Base-by-base conservation (phyloP, 2,329 filamentous ascomycete species). In the Exophiala sp. region DNA sequence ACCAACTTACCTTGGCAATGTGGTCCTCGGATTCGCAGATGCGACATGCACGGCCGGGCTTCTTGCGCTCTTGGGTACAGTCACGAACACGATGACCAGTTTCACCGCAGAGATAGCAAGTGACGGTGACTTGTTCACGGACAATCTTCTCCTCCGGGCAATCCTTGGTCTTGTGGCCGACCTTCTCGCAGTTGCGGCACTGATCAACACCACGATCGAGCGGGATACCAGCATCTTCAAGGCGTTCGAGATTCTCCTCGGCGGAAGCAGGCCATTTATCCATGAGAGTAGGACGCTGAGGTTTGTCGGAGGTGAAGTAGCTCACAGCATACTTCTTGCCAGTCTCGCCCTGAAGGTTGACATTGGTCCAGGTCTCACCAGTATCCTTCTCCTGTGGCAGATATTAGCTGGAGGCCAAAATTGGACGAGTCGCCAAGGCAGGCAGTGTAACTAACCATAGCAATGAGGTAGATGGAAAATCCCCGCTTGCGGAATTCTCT, bases 311-410 rank as follows among this genome's bases (percentile, higher is more conserved):
- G 57, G 69, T 72, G 61, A 71, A 77, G 62, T 76, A 73, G 0
- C 70, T 70, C 46, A 79, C 68, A 21, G 71, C 66, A 50, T 72
- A 80, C 52, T 73, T 71, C 62, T 74, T 72, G 50, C 73, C 70
- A 14, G 70, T 58, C 45, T 76, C 73, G 40, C 78, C 78, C 54
- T 77, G 69, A 8, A 79, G 66, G 53, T 77, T 71, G 56, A 80
- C 72, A 19, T 77, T 67, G 41, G 69, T 77, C 59, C 73, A 72
- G 37, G 68, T 70, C 24, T 69, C 65, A 7, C 60, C 57, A 46
- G 68, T 55, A 62, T 69, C 62, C 59, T 72, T 66, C 59, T 70
- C 65, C 70, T 73, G n/a, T 30, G 51, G 23, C 32, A 14, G 24
- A 44, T 41, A 52, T 54, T 35, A 51, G 45, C 34, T 27, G 22